phyloP scores from a whole-genome alignment of 805 yeast genomes.

The Yamadazyma paraphyllophila region DNA sequence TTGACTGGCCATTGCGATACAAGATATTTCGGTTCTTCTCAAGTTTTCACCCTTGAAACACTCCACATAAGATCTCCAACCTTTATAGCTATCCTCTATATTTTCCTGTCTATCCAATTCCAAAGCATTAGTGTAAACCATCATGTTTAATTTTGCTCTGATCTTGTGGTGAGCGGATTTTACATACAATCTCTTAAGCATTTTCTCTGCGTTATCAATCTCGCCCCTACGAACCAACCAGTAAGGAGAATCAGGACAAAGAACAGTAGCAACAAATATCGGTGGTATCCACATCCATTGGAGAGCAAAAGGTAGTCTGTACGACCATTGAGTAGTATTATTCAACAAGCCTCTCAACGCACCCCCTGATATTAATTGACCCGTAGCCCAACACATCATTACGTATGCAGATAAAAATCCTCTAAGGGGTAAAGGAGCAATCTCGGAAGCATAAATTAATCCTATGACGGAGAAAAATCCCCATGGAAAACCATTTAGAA shows the following conservation, averaged over 20 bases:
- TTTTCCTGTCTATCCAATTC: constrained; percentile 28
- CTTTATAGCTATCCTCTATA: constrained; percentile 16
- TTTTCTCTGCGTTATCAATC: constrained; percentile 29
- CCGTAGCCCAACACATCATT: constrained; percentile 39
- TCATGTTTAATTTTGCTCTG: constrained; percentile 16
- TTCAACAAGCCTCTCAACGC: constrained; percentile 35
- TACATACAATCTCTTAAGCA: constrained; percentile 24
- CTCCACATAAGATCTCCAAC: constrained; percentile 25
- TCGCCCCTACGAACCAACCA: constrained; percentile 39
- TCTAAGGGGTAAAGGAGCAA: constrained; percentile 41
- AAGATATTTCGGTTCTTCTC: constrained; percentile 45
- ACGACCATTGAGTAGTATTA: constrained; percentile 27
- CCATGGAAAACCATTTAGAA: constrained; percentile 42
- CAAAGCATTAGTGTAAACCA: constrained; percentile 32
- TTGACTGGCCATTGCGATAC: constrained; percentile 33
- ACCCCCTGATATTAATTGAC: constrained; percentile 42
- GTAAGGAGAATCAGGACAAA: constrained; percentile 50
- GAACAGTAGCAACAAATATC: constrained; percentile 30
- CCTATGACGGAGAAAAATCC: constrained; percentile 43
- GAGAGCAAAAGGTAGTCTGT: constrained; percentile 39
- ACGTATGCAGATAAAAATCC: constrained; percentile 38
- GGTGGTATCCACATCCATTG: constrained; percentile 42
- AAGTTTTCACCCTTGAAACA: constrained; percentile 45
- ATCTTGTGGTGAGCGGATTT: constrained; percentile 18
- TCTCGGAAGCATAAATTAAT: constrained; percentile 43